These are phyloP conservation scores for Arthroderma sp. DNA, from an alignment of 2,329 filamentous ascomycete genomes.

Conservation along the genomic window DNA sequence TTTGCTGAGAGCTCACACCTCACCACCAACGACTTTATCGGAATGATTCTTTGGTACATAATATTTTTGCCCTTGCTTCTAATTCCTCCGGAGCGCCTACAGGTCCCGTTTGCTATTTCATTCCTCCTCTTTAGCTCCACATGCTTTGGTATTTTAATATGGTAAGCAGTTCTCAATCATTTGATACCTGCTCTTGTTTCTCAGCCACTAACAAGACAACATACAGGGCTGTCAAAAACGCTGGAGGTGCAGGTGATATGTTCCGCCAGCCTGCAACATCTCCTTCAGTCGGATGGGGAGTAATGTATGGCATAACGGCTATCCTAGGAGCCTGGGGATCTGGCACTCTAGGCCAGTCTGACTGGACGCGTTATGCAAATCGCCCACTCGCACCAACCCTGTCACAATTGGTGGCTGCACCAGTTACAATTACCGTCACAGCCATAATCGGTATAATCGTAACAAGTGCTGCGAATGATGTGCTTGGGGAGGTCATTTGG, in stretches of 20 bases:
- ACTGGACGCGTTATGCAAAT: slow-evolving; percentile 33
- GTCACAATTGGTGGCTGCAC: slow-evolving; percentile 18
- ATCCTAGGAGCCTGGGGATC: slow-evolving; percentile 34
- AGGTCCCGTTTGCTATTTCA: slow-evolving; percentile 5
- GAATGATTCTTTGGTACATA: slow-evolving; percentile 26
- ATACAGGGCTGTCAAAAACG: slow-evolving; percentile 1
- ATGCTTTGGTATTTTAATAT: slow-evolving; percentile 1
- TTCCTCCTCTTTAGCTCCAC: slow-evolving; percentile 4
- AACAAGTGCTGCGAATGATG: slow-evolving; percentile 20
- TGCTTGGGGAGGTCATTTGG: slow-evolving; percentile 24
- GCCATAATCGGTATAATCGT: slow-evolving; percentile 26
- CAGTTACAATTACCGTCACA: slow-evolving; percentile 26
- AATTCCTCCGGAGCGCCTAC: slow-evolving; percentile 26
- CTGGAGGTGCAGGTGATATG: slow-evolving; percentile 5
- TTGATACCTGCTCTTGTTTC: not conserved
- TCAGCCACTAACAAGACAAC: not conserved
- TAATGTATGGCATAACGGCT: slow-evolving; percentile 28
- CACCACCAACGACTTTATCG: slow-evolving; percentile 24
- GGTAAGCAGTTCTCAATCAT: not conserved
- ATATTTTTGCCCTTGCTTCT: slow-evolving; percentile 30
- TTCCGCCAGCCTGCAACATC: slow-evolving; percentile 6
- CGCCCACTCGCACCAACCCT: slow-evolving; percentile 15
- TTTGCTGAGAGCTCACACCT: slow-evolving; percentile 21
- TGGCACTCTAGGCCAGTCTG: slow-evolving; percentile 32
- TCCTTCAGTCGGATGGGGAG: slow-evolving; percentile 22